A percentile compares a stretch with the other conserved stretches of the same genome.
phyloP scores from a whole-genome alignment of 1,284 basidiomycete species.

The Rhodotorula sp. region DNA sequence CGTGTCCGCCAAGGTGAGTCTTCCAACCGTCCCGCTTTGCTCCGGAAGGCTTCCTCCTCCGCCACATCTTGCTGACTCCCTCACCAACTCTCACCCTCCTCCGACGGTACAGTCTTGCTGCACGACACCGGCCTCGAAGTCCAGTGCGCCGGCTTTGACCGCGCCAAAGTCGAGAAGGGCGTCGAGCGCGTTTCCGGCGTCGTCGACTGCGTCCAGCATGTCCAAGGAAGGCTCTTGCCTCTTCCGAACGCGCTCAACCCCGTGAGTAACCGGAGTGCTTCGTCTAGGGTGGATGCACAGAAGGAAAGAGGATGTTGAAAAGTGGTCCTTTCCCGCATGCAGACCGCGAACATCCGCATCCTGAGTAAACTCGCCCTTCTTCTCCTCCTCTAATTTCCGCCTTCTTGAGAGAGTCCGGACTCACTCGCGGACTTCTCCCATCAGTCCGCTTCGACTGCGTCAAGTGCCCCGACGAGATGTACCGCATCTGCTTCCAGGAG shows the following conservation, averaged over 20 bases:
- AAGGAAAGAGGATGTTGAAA: no score
- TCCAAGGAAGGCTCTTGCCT: slow-evolving; percentile 29
- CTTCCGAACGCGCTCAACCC: slow-evolving; percentile 27
- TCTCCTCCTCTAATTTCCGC: no score
- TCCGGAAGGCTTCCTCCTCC: background rate
- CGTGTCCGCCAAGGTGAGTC: slow-evolving; percentile 29
- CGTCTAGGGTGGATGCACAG: no score
- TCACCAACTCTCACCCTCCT: no score
- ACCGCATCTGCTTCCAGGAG: slow-evolving; percentile 34
- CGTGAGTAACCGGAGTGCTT: no score
- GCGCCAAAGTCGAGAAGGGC: slow-evolving; percentile 19
- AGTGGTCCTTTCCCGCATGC: background rate
- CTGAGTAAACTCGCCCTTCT: background rate
- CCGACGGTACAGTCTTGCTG: slow-evolving; percentile 9
- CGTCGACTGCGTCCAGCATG: slow-evolving; percentile 26
- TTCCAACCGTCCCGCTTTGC: no score
- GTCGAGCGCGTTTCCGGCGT: slow-evolving; percentile 17
- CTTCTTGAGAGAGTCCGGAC: background rate
- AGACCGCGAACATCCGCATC: slow-evolving; percentile 29
- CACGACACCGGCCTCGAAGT: slow-evolving; percentile 28
- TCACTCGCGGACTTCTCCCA: background rate
- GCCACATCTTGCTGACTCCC: no score
- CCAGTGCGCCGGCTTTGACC: slow-evolving; percentile 24
- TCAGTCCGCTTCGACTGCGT: slow-evolving; percentile 28
- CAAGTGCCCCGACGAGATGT: slow-evolving; percentile 24